phyloP scores from a whole-genome alignment of 2,329 filamentous ascomycete species.

The Talaromyces sp. region DNA sequence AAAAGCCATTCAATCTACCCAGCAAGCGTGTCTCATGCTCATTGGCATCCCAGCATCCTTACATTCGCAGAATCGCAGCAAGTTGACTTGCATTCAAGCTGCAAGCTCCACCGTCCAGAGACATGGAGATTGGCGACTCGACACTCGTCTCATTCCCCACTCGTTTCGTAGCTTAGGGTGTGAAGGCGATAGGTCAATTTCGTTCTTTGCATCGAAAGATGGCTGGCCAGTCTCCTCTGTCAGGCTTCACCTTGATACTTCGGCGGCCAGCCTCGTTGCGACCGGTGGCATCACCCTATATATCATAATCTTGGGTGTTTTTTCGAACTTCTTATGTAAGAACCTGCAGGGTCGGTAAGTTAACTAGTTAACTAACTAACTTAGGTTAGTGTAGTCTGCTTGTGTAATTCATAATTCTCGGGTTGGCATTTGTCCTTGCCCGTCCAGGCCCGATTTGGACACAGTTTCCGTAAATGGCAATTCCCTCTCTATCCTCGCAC shows the following conservation, averaged over 20 bases:
- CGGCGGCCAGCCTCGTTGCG: neutral
- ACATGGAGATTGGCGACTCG: neutral
- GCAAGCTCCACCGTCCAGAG: conserved; percentile 1
- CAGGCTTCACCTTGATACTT: neutral
- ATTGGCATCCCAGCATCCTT: conserved; percentile 13
- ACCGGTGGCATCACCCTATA: too few relatives aligned
- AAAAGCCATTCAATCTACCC: neutral
- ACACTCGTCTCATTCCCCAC: conserved; percentile 3
- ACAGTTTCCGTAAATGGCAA: neutral
- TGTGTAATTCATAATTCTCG: neutral
- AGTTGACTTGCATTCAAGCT: neutral
- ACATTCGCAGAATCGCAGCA: neutral
- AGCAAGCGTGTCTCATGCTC: conserved; percentile 8
- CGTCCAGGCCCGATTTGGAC: neutral
- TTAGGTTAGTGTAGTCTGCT: too few relatives aligned
- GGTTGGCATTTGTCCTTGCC: neutral
- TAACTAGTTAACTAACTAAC: too few relatives aligned
- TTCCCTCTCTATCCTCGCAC: neutral
- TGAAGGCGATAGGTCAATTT: neutral
- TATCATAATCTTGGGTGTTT: too few relatives aligned
- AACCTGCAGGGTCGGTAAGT: too few relatives aligned
- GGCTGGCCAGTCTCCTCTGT: conserved; percentile 5
- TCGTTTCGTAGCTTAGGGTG: neutral
- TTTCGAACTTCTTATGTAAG: too few relatives aligned
- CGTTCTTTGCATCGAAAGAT: neutral